These are phyloP conservation scores for Theobroma grandiflorum DNA, from an alignment of 441 rosid genomes.

Conservation along the genomic window DNA sequence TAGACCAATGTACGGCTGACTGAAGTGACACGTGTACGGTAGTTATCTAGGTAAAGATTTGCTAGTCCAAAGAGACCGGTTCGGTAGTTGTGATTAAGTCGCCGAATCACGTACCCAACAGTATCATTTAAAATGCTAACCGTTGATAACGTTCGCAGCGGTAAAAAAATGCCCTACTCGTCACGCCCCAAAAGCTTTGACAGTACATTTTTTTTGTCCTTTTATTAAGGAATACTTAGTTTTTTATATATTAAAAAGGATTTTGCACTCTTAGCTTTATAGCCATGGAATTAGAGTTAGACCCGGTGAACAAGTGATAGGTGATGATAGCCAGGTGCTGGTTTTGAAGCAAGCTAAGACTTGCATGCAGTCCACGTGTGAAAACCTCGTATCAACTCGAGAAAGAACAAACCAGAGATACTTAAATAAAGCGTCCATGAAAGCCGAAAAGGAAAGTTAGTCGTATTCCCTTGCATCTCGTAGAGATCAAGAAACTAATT, in stretches of 20 bases:
- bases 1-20: neutral
- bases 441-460: neutral
- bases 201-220: no score
- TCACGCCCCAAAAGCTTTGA: no score
- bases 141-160: no score
- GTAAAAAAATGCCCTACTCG: no score
- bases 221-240: no score
- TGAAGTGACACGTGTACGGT: constrained; percentile 26
- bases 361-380: constrained; percentile 23
- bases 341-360: neutral
- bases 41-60: neutral
- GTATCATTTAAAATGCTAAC: no score
- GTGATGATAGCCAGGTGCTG: neutral
- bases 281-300: neutral
- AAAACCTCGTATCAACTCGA: neutral
- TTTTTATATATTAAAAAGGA: no score
- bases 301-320: neutral
- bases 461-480: neutral
- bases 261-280: no score
- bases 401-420: neutral
- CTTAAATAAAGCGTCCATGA: neutral
- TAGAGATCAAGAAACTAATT: neutral
- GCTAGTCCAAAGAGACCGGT: neutral
- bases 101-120: neutral
- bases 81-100: neutral